Base-by-base conservation (phyloP, 164 flowering plant species). In the Berberis vulgaris region DNA sequence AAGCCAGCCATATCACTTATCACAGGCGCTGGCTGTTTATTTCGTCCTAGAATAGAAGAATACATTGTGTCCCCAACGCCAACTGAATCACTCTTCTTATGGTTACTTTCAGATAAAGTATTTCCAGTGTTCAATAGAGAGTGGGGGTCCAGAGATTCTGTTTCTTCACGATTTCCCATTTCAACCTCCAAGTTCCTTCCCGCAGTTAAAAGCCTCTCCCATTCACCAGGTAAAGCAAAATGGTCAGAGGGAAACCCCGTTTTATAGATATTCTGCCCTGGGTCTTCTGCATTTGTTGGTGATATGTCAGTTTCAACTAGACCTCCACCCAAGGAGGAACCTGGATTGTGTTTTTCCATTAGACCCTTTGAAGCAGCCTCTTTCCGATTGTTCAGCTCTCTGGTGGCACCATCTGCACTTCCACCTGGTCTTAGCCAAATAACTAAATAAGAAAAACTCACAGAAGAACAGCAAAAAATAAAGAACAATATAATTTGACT, bases 401-500 rank as follows among this genome's bases (percentile, higher is more conserved):
- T 77, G 45, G 68, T 78, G 61, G 75, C 54, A 63, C 80, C 85
- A 75, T 88, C 97, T 60, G 73, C 49, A 77, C 45, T 69, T 60
- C 79, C 75, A 72, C 77, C 76, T 76, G 70, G 68, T 54, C 38
- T 66, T 68, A 26, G 6, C 54, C 56, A 70, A 67, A 47, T 46
- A 52, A 70, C 26, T 26, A 26, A 26, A 26, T 26, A 26, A 26
- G 26, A 26, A 26, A 26, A 26, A 26, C 26, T 26, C 26, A 26
- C 26, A 26, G 26, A 26, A 26, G 26, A 26, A 26, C 26, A 0
- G 26, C 26, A 26, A 26, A 26, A 26, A 26, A 0, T 26, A 26
- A 26, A 26, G 10, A 59, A 57, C 40, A 61, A 54, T 5, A 13
- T 59, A 11, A 42, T 40, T 40, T 12, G 7, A 49, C 67, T 64